These are phyloP conservation scores for Russula griseocarnosa DNA, from an alignment of 768 basidiomycete genomes.

Conservation along the genomic window DNA sequence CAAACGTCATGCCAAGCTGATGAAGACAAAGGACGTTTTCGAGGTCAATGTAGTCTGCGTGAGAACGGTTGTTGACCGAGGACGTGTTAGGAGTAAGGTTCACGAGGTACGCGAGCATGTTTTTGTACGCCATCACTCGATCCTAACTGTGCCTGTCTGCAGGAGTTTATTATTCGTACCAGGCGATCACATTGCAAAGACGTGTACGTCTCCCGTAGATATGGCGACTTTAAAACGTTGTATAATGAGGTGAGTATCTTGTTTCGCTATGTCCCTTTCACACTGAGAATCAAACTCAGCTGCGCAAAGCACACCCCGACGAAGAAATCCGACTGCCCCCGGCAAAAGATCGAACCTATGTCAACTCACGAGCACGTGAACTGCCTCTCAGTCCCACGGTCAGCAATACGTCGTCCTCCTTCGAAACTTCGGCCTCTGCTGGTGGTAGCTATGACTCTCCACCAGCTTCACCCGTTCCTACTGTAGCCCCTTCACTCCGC, in stretches of 20 bases:
- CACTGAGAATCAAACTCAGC: constrained; percentile 43
- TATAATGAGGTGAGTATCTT: constrained; percentile 63
- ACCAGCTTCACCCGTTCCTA: constrained; percentile 22
- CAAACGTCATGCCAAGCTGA: constrained; percentile 51
- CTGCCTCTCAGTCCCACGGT: constrained; percentile 35
- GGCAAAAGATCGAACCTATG: constrained; percentile 77
- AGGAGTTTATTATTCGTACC: constrained; percentile 97
- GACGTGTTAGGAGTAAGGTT: constrained; percentile 74
- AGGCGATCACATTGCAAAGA: constrained; percentile 67
- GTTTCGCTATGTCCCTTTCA: constrained; percentile 1
- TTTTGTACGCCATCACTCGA: constrained; percentile 6
- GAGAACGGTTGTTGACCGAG: constrained; percentile 76
- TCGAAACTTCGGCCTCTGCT: constrained; percentile 16
- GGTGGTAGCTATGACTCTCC: constrained; percentile 31
- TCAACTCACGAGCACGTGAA: constrained; percentile 41
- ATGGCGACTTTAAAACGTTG: constrained; percentile 92
- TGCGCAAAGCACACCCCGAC: constrained; percentile 82
- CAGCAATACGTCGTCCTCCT: constrained; percentile 16
- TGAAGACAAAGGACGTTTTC: constrained; percentile 55
- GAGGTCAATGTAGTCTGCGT: constrained; percentile 92
- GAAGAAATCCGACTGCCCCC: constrained; percentile 81
- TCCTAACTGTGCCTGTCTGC: neutral
- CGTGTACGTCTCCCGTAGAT: constrained; percentile 84
- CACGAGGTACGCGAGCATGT: constrained; percentile 66
- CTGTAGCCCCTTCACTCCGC: constrained; percentile 34